Conservation (phyloP, 2,329 filamentous ascomycete species). For the Fusarium fracticaudum region DNA sequence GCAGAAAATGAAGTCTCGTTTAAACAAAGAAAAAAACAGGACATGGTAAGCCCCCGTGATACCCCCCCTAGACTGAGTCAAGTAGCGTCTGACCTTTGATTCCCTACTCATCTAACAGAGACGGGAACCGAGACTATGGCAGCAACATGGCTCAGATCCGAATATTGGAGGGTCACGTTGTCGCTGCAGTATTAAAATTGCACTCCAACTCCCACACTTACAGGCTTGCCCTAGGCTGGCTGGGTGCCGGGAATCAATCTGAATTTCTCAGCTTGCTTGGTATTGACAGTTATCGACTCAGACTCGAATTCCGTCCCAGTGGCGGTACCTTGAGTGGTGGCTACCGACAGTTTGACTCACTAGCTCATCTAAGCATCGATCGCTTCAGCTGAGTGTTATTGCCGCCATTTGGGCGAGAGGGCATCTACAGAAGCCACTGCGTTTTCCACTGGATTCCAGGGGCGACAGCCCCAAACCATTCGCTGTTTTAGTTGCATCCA, state of each 20-base stretch:
- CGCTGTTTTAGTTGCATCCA: conserved; percentile 17
- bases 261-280: conserved; percentile 2
- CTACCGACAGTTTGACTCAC: conserved; percentile 21
- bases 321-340: conserved; percentile 26
- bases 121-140: conserved; percentile 30
- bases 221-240: neutral
- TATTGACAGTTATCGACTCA: neutral
- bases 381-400: conserved; percentile 4
- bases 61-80: conserved; percentile 31
- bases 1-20: conserved; percentile 5
- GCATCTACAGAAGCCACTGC: neutral
- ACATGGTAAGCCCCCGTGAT: conserved; percentile 21
- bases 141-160: conserved; percentile 31
- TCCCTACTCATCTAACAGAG: conserved; percentile 37
- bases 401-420: neutral
- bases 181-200: conserved; percentile 38
- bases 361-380: neutral
- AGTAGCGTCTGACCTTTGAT: conserved; percentile 38
- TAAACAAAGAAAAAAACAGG: conserved; percentile 9
- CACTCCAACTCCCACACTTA: conserved; percentile 18
- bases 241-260: neutral
- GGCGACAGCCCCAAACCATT: conserved; percentile 6
- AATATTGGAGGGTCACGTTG: conserved; percentile 37
- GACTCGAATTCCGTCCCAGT: conserved; percentile 10
- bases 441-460: conserved; percentile 28